Evolutionary conservation across 352 stramenopile species (phyloP).

Genomic region (Pythium vanterpoolii): DNA sequence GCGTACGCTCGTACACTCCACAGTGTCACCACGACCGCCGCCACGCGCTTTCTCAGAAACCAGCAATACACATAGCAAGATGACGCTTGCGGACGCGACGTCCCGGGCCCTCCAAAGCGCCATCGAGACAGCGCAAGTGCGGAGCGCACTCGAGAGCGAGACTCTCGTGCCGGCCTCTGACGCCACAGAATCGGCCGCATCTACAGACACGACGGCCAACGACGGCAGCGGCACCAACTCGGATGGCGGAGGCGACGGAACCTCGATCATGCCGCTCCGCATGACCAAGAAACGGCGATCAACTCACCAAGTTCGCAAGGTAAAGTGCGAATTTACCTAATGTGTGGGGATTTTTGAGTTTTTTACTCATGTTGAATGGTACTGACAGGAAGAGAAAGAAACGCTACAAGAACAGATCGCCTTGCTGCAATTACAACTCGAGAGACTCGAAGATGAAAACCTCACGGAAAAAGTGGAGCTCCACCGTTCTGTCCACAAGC

Average conservation of each 20-base stretch:
- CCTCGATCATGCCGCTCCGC: neutral
- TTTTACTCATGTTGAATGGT: neutral
- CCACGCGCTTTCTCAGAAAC: neutral
- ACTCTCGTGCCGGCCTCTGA: neutral
- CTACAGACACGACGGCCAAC: neutral
- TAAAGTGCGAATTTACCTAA: neutral
- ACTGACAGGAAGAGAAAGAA: constrained; percentile 18
- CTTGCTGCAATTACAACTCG: constrained; percentile 3
- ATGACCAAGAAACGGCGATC: constrained; percentile 16
- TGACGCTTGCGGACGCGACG: constrained; percentile 14
- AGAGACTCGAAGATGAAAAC: constrained; percentile 1
- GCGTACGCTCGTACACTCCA: neutral
- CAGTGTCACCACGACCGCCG: neutral
- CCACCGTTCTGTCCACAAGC: neutral
- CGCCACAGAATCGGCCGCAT: neutral
- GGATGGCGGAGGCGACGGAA: constrained; percentile 8
- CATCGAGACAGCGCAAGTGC: constrained; percentile 11
- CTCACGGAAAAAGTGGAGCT: constrained; percentile 13
- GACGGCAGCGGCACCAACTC: constrained; percentile 14
- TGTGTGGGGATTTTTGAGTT: neutral
- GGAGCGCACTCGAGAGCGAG: neutral
- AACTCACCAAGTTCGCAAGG: constrained; percentile 24
- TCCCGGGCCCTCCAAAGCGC: constrained; percentile 13
- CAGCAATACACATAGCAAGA: neutral
- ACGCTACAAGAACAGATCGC: constrained; percentile 14